Evolutionary conservation across 768 basidiomycete genomes (phyloP).

Genomic region (Lactifluus echinatus): DNA sequence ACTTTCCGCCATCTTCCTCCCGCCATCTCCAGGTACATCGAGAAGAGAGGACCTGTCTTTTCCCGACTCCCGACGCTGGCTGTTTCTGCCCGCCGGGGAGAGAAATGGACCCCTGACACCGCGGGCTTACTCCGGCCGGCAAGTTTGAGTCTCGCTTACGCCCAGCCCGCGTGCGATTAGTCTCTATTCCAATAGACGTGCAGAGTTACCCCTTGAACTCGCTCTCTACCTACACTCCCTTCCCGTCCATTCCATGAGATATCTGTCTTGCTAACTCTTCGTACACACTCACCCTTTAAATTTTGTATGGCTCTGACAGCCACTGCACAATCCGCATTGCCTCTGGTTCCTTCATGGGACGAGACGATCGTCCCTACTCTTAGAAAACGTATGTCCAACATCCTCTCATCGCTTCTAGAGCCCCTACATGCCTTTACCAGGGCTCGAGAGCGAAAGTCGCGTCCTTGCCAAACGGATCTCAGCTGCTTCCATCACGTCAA

Average conservation of each 20-base stretch:
- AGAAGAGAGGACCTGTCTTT: no score
- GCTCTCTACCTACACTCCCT: background rate
- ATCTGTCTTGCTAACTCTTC: conserved; percentile 6
- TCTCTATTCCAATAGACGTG: no score
- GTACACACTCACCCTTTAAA: background rate
- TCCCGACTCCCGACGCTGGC: no score
- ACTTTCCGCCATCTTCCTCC: no score
- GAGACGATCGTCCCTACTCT: conserved; percentile 75
- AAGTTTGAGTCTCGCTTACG: no score
- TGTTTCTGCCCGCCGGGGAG: no score
- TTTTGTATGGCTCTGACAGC: conserved; percentile 36
- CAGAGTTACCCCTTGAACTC: background rate
- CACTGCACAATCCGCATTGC: conserved; percentile 31
- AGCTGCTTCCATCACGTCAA: conserved; percentile 54
- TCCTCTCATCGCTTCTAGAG: conserved; percentile 9
- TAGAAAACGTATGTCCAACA: conserved; percentile 41
- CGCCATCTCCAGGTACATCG: no score
- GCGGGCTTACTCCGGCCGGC: no score
- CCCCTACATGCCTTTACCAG: conserved; percentile 31
- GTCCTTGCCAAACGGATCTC: conserved; percentile 73
- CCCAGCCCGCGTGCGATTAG: no score
- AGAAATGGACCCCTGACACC: background rate
- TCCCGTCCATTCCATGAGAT: conserved; percentile 6
- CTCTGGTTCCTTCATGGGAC: conserved; percentile 55
- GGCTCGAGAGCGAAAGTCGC: conserved; percentile 72